Evolutionary conservation across 768 basidiomycete genomes (phyloP).

Genomic region (Amanita brunnescens): DNA sequence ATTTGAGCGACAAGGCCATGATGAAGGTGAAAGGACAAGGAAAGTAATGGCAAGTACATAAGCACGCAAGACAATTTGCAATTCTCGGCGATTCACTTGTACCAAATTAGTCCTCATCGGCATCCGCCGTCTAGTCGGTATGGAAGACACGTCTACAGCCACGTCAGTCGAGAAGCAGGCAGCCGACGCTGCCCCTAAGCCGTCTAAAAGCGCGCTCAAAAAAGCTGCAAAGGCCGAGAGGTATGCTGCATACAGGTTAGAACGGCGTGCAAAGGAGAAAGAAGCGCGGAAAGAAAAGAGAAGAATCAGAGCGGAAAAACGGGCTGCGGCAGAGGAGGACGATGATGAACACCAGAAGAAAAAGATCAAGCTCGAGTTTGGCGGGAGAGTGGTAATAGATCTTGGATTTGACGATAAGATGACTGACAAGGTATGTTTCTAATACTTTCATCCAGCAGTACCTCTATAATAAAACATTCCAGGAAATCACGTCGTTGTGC

Average conservation of each 20-base stretch:
- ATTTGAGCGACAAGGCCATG: constrained; percentile 29
- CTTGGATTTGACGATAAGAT: constrained; percentile 90
- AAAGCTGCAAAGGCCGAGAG: constrained; percentile 63
- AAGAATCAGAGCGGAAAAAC: constrained; percentile 46
- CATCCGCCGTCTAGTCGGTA: constrained; percentile 30
- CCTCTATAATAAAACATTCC: background rate
- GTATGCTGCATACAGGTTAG: constrained; percentile 57
- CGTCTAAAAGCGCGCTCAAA: constrained; percentile 77
- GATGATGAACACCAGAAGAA: constrained; percentile 34
- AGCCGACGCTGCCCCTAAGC: constrained; percentile 13
- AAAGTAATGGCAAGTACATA: constrained; percentile 12
- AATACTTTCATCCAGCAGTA: no score
- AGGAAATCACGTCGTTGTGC: constrained; percentile 89
- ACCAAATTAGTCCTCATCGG: constrained; percentile 32
- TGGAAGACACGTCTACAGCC: background rate
- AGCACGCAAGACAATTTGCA: constrained; percentile 14
- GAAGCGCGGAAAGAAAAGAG: constrained; percentile 70
- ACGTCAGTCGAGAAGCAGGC: background rate
- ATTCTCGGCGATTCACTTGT: constrained; percentile 15
- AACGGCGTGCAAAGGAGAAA: constrained; percentile 71
- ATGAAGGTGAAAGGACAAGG: constrained; percentile 9
- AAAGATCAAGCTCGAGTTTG: constrained; percentile 36
- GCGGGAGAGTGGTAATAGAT: constrained; percentile 73
- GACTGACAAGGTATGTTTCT: constrained; percentile 72
- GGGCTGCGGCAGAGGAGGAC: constrained; percentile 56